A percentile compares a stretch with the other conserved stretches of the same genome.
Evolutionary conservation across 805 yeast genomes (phyloP).

Genomic region (Lipomyces starkeyi): DNA sequence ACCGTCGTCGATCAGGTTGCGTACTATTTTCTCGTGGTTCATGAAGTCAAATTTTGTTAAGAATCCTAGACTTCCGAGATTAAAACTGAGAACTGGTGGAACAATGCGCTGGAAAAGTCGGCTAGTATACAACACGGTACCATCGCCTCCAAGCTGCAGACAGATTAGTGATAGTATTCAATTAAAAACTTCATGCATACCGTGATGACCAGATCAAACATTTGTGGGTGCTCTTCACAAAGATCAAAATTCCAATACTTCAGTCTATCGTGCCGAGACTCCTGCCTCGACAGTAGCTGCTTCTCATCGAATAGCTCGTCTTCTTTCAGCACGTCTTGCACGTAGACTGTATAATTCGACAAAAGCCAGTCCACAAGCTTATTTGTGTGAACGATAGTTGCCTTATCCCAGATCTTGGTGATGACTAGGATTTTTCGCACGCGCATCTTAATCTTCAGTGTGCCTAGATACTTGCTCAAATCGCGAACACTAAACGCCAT

Average conservation of each 20-base stretch:
- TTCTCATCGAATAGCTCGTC: slow-evolving; percentile 67
- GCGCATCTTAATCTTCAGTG: slow-evolving; percentile 58
- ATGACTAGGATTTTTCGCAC: slow-evolving; percentile 76
- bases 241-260: slow-evolving; percentile 52
- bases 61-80: slow-evolving; percentile 91
- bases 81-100: slow-evolving; percentile 76
- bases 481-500: slow-evolving; percentile 45
- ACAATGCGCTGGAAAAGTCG: slow-evolving; percentile 79
- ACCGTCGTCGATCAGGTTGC: slow-evolving; percentile 51
- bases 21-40: slow-evolving; percentile 48
- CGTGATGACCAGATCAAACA: slow-evolving; percentile 79
- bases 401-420: slow-evolving; percentile 84
- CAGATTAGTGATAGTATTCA: not conserved
- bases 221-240: slow-evolving; percentile 39
- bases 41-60: slow-evolving; percentile 62
- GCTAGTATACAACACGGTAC: slow-evolving; percentile 66
- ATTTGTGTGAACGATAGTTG: slow-evolving; percentile 72
- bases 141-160: slow-evolving; percentile 85
- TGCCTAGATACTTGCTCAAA: slow-evolving; percentile 43
- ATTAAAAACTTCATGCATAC: slow-evolving; percentile 3
- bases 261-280: slow-evolving; percentile 51
- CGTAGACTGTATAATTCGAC: slow-evolving; percentile 60
- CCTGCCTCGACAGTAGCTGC: slow-evolving; percentile 52
- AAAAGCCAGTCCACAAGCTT: slow-evolving; percentile 82
- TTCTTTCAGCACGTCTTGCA: slow-evolving; percentile 68